Evolutionary conservation across 352 stramenopile genomes (phyloP).

Genomic region (Globisporangium recalcitrans): DNA sequence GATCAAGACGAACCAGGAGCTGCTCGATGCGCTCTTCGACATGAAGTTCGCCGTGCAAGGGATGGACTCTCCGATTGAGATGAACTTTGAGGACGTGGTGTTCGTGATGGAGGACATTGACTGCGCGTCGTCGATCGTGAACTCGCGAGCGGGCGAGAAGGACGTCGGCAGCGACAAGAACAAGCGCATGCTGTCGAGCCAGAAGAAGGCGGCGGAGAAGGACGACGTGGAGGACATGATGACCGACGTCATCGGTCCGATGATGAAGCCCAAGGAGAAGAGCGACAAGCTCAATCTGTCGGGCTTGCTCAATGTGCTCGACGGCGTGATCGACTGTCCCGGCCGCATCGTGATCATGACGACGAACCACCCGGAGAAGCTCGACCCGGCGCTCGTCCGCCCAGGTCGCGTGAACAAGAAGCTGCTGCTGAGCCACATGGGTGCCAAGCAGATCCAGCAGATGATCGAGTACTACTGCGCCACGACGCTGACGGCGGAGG

Average conservation of each 20-base stretch:
- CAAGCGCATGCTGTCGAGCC: constrained; percentile 7
- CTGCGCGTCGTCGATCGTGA: constrained; percentile 48
- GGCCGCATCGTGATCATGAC: constrained; percentile 92
- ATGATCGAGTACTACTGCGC: constrained; percentile 31
- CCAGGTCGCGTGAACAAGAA: constrained; percentile 89
- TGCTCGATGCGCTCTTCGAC: constrained; percentile 61
- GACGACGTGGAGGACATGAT: constrained; percentile 31
- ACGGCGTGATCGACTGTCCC: constrained; percentile 88
- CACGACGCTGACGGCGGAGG: not conserved
- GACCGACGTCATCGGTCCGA: constrained; percentile 25
- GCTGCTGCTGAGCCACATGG: constrained; percentile 19
- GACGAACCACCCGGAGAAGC: constrained; percentile 90
- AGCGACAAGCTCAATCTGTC: constrained; percentile 69
- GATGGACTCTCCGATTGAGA: constrained; percentile 34
- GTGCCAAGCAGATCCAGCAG: constrained; percentile 7
- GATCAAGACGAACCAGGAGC: constrained; percentile 54
- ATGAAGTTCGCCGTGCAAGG: constrained; percentile 36
- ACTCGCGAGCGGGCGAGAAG: not conserved
- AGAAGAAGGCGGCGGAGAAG: constrained; percentile 15
- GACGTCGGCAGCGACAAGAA: not conserved
- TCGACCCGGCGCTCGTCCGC: constrained; percentile 88
- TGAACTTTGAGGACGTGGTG: constrained; percentile 62
- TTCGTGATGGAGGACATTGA: constrained; percentile 26
- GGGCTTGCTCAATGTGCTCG: constrained; percentile 86
- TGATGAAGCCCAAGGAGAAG: not conserved